Evolutionary conservation across 2,329 filamentous ascomycete species (phyloP).

Genomic region (Graphiopsis chlorocephala): DNA sequence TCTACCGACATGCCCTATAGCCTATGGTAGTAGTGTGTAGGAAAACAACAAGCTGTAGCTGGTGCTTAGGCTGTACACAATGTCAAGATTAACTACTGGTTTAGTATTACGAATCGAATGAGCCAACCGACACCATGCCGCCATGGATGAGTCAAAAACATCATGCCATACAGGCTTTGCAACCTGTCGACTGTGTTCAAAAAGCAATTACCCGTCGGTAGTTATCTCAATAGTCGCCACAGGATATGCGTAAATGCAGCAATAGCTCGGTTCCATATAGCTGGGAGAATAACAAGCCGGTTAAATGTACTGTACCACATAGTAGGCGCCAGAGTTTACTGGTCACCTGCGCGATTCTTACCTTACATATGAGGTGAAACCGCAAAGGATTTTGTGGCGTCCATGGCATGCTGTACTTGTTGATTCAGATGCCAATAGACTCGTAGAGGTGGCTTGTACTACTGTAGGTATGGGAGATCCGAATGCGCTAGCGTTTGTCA

Average conservation of each 20-base stretch:
- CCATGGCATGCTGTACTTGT: background rate
- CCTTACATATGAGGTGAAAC: background rate
- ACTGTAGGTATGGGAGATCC: background rate
- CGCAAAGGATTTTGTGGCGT: background rate
- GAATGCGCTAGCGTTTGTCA: background rate
- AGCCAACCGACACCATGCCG: background rate
- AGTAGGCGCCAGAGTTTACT: background rate
- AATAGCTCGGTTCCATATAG: background rate
- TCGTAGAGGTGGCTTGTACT: background rate
- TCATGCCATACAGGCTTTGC: too few species aligned
- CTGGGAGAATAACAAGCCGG: background rate
- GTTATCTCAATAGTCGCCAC: background rate
- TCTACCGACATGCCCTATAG: too few species aligned
- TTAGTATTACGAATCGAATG: background rate
- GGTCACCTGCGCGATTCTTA: background rate
- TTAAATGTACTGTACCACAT: background rate
- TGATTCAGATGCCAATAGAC: background rate
- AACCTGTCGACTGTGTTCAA: background rate
- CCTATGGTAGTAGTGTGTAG: too few species aligned
- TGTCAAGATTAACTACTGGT: too few species aligned
- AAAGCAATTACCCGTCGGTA: background rate
- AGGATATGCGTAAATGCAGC: background rate
- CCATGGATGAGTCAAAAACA: background rate
- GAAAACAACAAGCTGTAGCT: too few species aligned
- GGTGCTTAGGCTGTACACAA: too few species aligned